phyloP scores from a whole-genome alignment of 2,329 filamentous ascomycete species.

The Ophiognomonia clavigignenti-juglandacearum region DNA sequence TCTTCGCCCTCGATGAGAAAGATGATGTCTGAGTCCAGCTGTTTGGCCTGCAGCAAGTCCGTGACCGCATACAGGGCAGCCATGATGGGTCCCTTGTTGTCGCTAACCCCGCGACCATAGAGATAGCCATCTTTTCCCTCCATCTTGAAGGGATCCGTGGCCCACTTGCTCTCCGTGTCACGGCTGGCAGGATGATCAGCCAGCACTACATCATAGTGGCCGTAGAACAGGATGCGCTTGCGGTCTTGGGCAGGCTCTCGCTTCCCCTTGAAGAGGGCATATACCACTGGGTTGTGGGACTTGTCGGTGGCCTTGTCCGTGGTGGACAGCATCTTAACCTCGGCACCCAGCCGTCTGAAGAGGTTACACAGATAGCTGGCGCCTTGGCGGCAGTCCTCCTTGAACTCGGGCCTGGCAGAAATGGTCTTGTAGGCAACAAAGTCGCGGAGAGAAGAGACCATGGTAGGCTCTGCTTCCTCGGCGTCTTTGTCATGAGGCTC shows the following conservation, averaged over 20 bases:
- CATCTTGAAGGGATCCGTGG: constrained; percentile 82
- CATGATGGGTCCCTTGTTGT: constrained; percentile 95
- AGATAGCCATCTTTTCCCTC: constrained; percentile 87
- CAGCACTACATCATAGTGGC: constrained; percentile 94
- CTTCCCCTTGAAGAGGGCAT: constrained; percentile 80
- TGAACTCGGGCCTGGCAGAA: constrained; percentile 78
- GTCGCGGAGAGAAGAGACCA: constrained; percentile 70
- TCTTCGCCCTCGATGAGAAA: constrained; percentile 97
- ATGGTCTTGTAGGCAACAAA: constrained; percentile 92
- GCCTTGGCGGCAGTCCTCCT: constrained; percentile 87
- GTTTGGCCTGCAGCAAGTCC: constrained; percentile 79
- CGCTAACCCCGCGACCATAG: constrained; percentile 92
- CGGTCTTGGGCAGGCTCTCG: constrained; percentile 58
- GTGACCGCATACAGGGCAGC: constrained; percentile 92
- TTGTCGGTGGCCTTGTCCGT: constrained; percentile 44
- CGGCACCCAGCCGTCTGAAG: constrained; percentile 87
- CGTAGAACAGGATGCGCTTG: constrained; percentile 92
- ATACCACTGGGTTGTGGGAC: constrained; percentile 81
- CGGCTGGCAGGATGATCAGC: constrained; percentile 60
- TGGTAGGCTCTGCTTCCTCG: constrained; percentile 45
- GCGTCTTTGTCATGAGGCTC: constrained; percentile 30
- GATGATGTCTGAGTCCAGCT: constrained; percentile 79
- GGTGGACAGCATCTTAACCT: constrained; percentile 85
- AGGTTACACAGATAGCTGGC: constrained; percentile 86
- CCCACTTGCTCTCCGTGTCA: constrained; percentile 71